Conservation (phyloP, 768 basidiomycete species). For the Daedaleopsis nitida region DNA sequence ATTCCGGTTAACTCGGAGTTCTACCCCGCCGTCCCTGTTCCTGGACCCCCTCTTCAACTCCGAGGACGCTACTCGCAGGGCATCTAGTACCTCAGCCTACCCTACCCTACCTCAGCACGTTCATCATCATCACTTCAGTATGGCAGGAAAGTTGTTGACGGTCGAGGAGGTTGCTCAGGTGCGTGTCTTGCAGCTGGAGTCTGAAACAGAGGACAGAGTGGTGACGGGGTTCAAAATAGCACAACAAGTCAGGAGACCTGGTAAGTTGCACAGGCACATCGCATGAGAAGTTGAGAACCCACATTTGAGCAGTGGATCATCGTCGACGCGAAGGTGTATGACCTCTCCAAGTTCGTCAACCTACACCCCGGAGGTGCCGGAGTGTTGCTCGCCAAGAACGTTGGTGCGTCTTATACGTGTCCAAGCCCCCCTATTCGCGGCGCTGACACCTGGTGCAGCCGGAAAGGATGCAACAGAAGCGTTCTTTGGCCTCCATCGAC, state of each 20-base stretch:
- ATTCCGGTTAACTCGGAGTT: constrained; percentile 9
- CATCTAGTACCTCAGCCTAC: too few species aligned
- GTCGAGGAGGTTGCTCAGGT: constrained; percentile 27
- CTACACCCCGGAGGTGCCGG: constrained; percentile 87
- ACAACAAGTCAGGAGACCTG: constrained; percentile 84
- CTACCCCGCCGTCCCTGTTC: neutral
- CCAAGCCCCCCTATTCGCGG: neutral
- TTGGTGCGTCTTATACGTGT: constrained; percentile 50
- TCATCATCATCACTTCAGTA: neutral
- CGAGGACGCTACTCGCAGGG: neutral
- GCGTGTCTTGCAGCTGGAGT: neutral
- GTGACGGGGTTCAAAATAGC: constrained; percentile 47
- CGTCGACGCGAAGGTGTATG: constrained; percentile 80
- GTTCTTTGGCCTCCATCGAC: constrained; percentile 86
- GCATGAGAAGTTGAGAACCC: neutral
- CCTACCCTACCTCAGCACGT: neutral
- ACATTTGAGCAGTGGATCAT: constrained; percentile 67
- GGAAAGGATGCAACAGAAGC: constrained; percentile 76
- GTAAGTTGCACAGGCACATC: constrained; percentile 38
- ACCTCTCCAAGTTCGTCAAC: constrained; percentile 77
- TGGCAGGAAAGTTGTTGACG: constrained; percentile 22
- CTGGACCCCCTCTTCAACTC: too few species aligned
- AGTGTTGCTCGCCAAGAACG: constrained; percentile 64
- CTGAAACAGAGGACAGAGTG: neutral
- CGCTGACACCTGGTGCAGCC: constrained; percentile 37